These are phyloP conservation scores for Russula sp. DNA, from an alignment of 768 basidiomycete species.

Conservation along the genomic window DNA sequence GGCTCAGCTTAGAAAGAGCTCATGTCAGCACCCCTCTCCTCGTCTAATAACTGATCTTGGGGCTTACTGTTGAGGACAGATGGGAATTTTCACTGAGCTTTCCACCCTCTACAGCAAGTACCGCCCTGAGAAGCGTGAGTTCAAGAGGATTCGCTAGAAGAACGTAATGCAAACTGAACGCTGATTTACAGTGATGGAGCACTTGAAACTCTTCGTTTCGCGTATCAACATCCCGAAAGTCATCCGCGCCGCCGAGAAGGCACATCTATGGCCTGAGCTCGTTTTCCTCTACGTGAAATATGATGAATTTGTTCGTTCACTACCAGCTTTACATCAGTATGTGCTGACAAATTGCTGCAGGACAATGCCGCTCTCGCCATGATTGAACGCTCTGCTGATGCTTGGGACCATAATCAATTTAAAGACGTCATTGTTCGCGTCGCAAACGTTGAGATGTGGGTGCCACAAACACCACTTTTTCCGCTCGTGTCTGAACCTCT, in stretches of 20 bases:
- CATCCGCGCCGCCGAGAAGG: slow-evolving; percentile 92
- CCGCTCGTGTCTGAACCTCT: slow-evolving; percentile 6
- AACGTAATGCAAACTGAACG: not conserved
- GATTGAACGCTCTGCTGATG: slow-evolving; percentile 97
- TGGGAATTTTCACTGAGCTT: slow-evolving; percentile 98
- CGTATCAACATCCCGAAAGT: slow-evolving; percentile 99
- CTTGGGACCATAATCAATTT: slow-evolving; percentile 99
- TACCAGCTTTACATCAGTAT: not conserved
- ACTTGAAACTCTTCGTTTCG: slow-evolving; percentile 91
- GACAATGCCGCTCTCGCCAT: slow-evolving; percentile 97
- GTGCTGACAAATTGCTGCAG: slow-evolving; percentile 32
- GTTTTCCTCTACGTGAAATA: slow-evolving; percentile 99
- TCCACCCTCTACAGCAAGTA: slow-evolving; percentile 93
- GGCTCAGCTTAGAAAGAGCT: slow-evolving; percentile 92
- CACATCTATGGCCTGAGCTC: slow-evolving; percentile 96
- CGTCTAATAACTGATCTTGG: not conserved
- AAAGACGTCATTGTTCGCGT: slow-evolving; percentile 96
- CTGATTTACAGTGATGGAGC: slow-evolving; percentile 80
- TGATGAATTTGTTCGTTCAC: slow-evolving; percentile 72
- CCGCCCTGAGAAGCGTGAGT: slow-evolving; percentile 82
- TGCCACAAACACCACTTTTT: not conserved
- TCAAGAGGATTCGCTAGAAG: not conserved
- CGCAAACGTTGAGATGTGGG: slow-evolving; percentile 95
- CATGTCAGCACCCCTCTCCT: slow-evolving; percentile 47
- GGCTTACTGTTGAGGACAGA: slow-evolving; percentile 35